Base-by-base conservation (phyloP, 1,284 basidiomycete genomes). In the Sporisorium reilianum region DNA sequence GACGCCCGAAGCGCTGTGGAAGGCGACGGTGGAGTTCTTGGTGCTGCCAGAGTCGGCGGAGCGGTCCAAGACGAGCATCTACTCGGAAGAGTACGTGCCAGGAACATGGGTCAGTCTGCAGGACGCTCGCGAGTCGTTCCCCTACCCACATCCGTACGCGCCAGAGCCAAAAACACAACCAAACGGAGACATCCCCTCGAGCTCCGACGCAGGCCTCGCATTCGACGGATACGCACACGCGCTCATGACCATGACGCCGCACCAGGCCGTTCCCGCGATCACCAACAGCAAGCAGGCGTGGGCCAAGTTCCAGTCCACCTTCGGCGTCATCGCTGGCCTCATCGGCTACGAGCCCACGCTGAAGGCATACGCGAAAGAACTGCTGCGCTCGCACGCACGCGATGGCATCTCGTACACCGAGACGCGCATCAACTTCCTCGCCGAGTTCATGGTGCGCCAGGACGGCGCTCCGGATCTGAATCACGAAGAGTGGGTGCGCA, bases 361-460 rank as follows among this genome's bases (percentile, higher is more conserved):
- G 77, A 80, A 85, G 12, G 86, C 88, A 64, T 91, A 91, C 77
- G 85, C 91, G 49, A 87, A 88, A 38, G 87, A 90, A 73, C 91
- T 92, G 77, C 85, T 93, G 54, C 82, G 86, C 34, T 87, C 89
- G 32, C 90, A 89, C 1, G 88, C 91, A 11, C 88, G 88, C 34
- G 92, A 93, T 81, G 91, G 91, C 0, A 89, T 93, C 50, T 90
- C 87, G 2, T 93, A 92, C 80, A 84, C 90, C 18, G 92, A 93
- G 84, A 86, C 88, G 3, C 88, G 91, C 38, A 87, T 92, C 57
- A 90, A 91, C 81, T 93, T 93, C 78, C 85, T 87, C 45, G 61
- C 79, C 83, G 72, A 89, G 88, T 90, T 91, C 64, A 90, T 91
- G 87, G 76, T 87, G 51, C 88, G 88, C n/a, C 86, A 83, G 25